A percentile compares a stretch with the other conserved stretches of the same genome.
phyloP scores from a whole-genome alignment of 441 rosid genomes.

The Populus tomentosa region DNA sequence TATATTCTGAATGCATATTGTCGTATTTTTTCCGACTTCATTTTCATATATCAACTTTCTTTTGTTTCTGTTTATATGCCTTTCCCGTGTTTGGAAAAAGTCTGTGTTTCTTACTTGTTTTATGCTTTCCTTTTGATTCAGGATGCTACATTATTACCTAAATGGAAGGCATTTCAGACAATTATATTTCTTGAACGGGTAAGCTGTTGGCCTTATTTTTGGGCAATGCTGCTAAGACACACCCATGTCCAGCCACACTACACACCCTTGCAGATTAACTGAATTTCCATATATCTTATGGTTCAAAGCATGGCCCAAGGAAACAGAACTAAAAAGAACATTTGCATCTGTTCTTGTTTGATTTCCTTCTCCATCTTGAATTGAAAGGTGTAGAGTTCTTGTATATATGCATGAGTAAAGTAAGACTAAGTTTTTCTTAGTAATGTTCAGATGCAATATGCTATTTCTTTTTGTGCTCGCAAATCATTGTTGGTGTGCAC shows the following conservation, averaged over 20 bases:
- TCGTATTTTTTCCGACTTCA: not conserved
- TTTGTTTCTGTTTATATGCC: constrained; percentile 1
- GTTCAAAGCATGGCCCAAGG: not conserved
- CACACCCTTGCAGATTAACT: not conserved
- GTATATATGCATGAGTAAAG: not conserved
- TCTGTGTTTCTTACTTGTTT: constrained; percentile 12
- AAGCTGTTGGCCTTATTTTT: constrained; percentile 24
- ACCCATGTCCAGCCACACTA: not conserved
- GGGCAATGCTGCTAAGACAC: not conserved
- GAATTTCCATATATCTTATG: not conserved
- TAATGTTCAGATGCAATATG: not conserved
- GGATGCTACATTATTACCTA: constrained; percentile 67
- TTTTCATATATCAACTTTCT: not conserved
- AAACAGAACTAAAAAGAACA: not conserved
- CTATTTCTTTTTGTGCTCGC: not conserved
- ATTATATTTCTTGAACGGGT: constrained; percentile 82
- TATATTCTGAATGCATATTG: not conserved
- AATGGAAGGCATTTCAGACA: constrained; percentile 92
- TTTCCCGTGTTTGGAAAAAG: constrained; percentile 4
- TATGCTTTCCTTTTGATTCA: constrained; percentile 22
- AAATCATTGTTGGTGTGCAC: not conserved
- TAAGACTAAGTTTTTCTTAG: not conserved
- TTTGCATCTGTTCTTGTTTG: not conserved
- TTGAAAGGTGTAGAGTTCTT: not conserved
- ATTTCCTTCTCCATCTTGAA: not conserved